These are phyloP conservation scores for Alternaria novae-zelandiae DNA, from an alignment of 2,329 filamentous ascomycete genomes.

Conservation along the genomic window DNA sequence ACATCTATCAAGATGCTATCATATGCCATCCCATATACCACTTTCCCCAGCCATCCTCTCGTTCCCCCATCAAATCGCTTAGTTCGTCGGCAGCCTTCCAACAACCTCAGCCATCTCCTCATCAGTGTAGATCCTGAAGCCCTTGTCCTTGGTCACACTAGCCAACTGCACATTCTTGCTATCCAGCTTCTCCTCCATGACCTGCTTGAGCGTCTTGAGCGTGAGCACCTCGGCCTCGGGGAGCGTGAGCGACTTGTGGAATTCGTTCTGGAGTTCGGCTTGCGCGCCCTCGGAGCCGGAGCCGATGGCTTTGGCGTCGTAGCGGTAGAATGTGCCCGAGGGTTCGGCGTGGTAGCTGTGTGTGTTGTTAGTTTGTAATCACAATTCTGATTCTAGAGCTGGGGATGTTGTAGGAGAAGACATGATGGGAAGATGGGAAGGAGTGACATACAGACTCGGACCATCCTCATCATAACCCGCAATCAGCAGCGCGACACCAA, in stretches of 20 bases:
- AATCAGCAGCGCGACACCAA: constrained; percentile 95
- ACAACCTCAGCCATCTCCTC: constrained; percentile 96
- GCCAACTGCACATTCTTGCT: constrained; percentile 98
- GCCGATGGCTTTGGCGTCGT: constrained; percentile 98
- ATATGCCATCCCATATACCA: not conserved
- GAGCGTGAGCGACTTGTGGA: constrained; percentile 96
- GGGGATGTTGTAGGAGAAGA: no score
- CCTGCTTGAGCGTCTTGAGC: constrained; percentile 97
- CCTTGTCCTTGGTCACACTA: constrained; percentile 96
- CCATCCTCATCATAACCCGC: constrained; percentile 97
- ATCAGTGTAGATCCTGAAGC: constrained; percentile 98
- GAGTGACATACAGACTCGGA: constrained; percentile 72
- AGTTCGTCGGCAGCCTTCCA: constrained; percentile 70
- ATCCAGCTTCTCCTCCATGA: constrained; percentile 99
- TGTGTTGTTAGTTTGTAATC: not conserved
- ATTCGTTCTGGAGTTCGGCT: constrained; percentile 97
- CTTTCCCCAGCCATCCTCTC: not conserved
- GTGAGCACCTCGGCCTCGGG: constrained; percentile 92
- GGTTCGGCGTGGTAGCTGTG: constrained; percentile 91
- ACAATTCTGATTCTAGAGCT: not conserved
- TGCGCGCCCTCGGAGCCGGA: constrained; percentile 97
- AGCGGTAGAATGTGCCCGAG: constrained; percentile 97
- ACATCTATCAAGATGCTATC: constrained; percentile 19
- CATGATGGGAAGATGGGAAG: no score
- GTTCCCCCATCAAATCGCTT: constrained; percentile 13